These are phyloP conservation scores for Xerocomus spinulosus DNA, from an alignment of 768 basidiomycete species.

Conservation along the genomic window DNA sequence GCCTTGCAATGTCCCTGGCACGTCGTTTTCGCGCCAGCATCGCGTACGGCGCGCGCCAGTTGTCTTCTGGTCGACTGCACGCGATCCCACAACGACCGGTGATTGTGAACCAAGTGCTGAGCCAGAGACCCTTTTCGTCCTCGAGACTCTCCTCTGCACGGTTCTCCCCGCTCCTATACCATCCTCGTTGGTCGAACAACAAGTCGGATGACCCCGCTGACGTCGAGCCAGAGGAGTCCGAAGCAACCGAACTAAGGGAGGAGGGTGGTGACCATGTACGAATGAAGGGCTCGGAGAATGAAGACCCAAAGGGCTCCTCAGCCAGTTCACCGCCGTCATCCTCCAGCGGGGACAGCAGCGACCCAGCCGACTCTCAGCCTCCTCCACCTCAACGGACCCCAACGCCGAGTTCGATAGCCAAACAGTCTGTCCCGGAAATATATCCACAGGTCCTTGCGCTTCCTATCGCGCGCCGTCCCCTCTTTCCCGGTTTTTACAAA, in stretches of 20 bases:
- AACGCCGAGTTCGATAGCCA: conserved; percentile 59
- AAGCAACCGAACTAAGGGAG: conserved; percentile 20
- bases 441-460: conserved; percentile 95
- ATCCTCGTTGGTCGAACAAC: conserved; percentile 39
- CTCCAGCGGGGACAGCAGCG: conserved; percentile 37
- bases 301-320: conserved; percentile 31
- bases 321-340: conserved; percentile 33
- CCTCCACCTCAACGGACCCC: conserved; percentile 36
- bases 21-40: conserved; percentile 14
- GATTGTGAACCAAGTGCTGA: too few species aligned
- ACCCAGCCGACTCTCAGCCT: conserved; percentile 37
- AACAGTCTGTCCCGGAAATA: conserved; percentile 81
- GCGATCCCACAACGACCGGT: conserved; percentile 14
- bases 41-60: conserved; percentile 10
- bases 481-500: conserved; percentile 98
- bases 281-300: conserved; percentile 29
- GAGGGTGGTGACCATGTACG: conserved; percentile 15
- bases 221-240: conserved; percentile 20
- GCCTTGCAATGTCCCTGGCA: conserved; percentile 23
- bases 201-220: conserved; percentile 28
- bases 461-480: conserved; percentile 89
- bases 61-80: conserved; percentile 8
- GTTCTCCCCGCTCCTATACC: conserved; percentile 28
- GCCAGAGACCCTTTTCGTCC: conserved; percentile 25
- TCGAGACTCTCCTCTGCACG: conserved; percentile 22